These are phyloP conservation scores for Pachysolen tannophilus DNA, from an alignment of 805 yeast genomes.

Conservation along the genomic window DNA sequence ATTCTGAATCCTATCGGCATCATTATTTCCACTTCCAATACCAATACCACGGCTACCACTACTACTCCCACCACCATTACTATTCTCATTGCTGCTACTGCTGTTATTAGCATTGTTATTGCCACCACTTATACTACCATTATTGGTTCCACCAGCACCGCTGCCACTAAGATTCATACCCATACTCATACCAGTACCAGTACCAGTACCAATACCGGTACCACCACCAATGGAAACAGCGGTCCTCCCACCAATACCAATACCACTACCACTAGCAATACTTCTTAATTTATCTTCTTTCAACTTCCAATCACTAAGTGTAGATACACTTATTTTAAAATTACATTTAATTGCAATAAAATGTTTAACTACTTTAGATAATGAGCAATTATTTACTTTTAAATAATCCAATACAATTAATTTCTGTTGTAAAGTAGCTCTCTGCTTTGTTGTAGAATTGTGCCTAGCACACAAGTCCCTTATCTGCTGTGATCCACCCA, in stretches of 20 bases:
- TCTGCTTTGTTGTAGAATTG: neutral
- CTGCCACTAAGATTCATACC: too few species aligned
- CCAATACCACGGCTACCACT: too few species aligned
- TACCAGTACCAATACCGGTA: too few species aligned
- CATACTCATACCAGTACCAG: too few species aligned
- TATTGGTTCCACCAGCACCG: too few species aligned
- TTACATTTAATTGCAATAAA: slow-evolving; percentile 4
- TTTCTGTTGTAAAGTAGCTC: slow-evolving; percentile 9
- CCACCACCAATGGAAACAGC: neutral
- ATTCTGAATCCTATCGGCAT: neutral
- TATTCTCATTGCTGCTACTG: neutral
- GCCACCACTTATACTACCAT: too few species aligned
- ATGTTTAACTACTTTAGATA: slow-evolving; percentile 6
- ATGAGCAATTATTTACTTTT: slow-evolving; percentile 1
- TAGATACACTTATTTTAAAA: slow-evolving; percentile 8
- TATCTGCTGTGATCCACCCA: slow-evolving; percentile 1
- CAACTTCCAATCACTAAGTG: slow-evolving; percentile 8
- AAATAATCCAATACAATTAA: slow-evolving; percentile 8
- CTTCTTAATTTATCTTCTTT: slow-evolving; percentile 3
- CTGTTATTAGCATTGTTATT: neutral
- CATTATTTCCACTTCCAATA: neutral
- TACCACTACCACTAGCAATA: neutral
- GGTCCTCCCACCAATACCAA: neutral
- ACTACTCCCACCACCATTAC: neutral
- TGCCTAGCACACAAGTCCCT: slow-evolving; percentile 4